Evolutionary conservation across 106 monocot genomes (phyloP).

Genomic region (Acorus gramineus): DNA sequence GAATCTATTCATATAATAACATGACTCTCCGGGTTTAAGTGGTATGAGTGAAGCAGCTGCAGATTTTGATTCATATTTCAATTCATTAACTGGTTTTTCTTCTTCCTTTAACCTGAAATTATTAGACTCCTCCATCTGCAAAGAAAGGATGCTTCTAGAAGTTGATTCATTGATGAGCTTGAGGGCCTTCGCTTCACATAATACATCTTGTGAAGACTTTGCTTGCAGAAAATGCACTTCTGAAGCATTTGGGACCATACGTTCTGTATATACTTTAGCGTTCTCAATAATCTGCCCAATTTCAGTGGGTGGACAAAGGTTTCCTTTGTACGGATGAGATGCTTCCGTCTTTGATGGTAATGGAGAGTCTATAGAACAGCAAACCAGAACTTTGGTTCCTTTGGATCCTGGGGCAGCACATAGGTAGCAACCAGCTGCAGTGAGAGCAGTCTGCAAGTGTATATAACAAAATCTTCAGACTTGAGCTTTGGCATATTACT

Average conservation of each 20-base stretch:
- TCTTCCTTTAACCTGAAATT: slow-evolving; percentile 34
- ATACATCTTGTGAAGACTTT: slow-evolving; percentile 34
- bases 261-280: slow-evolving; percentile 23
- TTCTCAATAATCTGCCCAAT: slow-evolving; percentile 42
- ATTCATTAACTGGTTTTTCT: slow-evolving; percentile 1
- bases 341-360: slow-evolving; percentile 15
- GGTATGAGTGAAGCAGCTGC: slow-evolving; percentile 8
- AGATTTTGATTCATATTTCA: slow-evolving; percentile 7
- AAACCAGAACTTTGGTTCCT: not conserved
- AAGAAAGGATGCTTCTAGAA: slow-evolving; percentile 28
- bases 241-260: slow-evolving; percentile 9
- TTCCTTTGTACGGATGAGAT: slow-evolving; percentile 11
- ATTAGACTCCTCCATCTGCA: slow-evolving; percentile 53
- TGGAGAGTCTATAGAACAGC: not conserved
- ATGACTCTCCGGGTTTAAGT: slow-evolving; percentile 40
- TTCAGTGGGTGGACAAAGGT: slow-evolving; percentile 11
- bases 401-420: not conserved
- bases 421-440: slow-evolving; percentile 70
- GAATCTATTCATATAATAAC: slow-evolving; percentile 75
- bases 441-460: slow-evolving; percentile 66
- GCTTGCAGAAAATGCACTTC: slow-evolving; percentile 35
- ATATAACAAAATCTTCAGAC: slow-evolving; percentile 3
- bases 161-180: slow-evolving; percentile 69
- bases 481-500: too few species aligned
- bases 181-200: slow-evolving; percentile 50